phyloP scores from a whole-genome alignment of 1,284 basidiomycete genomes.

The Rugiboletus extremiorientalis region DNA sequence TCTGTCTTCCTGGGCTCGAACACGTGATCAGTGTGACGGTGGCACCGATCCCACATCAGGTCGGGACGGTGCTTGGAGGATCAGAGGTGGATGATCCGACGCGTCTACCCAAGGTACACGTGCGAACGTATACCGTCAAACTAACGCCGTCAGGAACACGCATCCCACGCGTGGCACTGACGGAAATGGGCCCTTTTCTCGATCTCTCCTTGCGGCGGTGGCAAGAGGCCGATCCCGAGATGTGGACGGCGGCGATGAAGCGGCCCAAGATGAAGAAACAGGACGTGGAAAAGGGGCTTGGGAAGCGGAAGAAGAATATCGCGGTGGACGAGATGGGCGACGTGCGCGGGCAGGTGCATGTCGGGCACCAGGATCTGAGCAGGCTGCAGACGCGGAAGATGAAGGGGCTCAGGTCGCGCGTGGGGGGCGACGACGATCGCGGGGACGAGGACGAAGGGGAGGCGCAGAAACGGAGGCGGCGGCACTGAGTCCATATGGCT shows the following conservation, averaged over 20 bases:
- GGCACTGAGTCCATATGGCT: no score
- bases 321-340: conserved; percentile 99
- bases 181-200: conserved; percentile 89
- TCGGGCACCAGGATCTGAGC: conserved; percentile 87
- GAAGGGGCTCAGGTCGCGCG: conserved; percentile 75
- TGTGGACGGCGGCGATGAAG: conserved; percentile 80
- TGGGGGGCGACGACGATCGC: conserved; percentile 32
- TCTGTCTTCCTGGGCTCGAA: conserved; percentile 86
- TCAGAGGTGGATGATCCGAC: conserved; percentile 38
- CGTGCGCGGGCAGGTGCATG: conserved; percentile 86
- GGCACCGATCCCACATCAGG: conserved; percentile 61
- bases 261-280: conserved; percentile 86
- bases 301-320: conserved; percentile 92
- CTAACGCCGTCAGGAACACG: conserved; percentile 77
- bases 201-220: conserved; percentile 83
- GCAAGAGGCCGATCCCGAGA: conserved; percentile 73
- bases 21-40: conserved; percentile 89
- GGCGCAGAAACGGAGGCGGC: no score
- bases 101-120: conserved; percentile 78
- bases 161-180: conserved; percentile 79
- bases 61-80: conserved; percentile 39
- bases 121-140: conserved; percentile 84
- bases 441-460: conserved; percentile 16
- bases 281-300: conserved; percentile 84
- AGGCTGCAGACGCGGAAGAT: conserved; percentile 91